Evolutionary conservation across 495 filamentous ascomycete genomes (phyloP), one percentile per base, ranked within the genome.

Genomic region (Aspergillus sclerotioniger): DNA sequence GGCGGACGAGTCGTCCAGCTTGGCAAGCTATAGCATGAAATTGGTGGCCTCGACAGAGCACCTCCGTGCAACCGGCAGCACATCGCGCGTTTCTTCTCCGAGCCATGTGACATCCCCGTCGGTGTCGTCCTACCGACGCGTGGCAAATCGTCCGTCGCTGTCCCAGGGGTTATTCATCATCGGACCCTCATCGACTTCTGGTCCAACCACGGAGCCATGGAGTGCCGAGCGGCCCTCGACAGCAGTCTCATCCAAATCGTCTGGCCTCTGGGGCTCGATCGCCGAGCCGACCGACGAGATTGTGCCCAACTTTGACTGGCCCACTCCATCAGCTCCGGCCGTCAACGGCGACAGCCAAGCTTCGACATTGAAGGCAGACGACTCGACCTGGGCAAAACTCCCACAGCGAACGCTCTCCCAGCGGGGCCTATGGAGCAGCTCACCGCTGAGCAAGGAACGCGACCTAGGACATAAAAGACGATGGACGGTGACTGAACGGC

Each of bases 21-120:
- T 76, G 31, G 79, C 83, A n/a, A 74, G 86, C 32, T 97, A 95
- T 65, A 87, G 90, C 41, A 76, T 97, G 53, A 87, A 85, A 64
- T 65, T 95, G 16, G 76, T 88, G 13, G 89, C 89, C 25, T 92
- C 87, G 29, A 87, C 84, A 1, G 92, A 96, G 19, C 92, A 97
- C 66, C 77, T 96, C 5, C 84, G 87, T 9, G 77, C 82, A 6
- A 76, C 80, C n/a, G 70, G 67, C 20, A 72, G 73, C 20, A 60
- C 65, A 16, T 67, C 69, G 0, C 17, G 28, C 10, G 62, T 71
- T 20, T 51, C 66, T 3, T 71, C 71, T 20, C 64, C 74, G 6
- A 67, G 32, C 60, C 57, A 66, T 53, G 28, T 65, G 50, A 17
- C 61, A 43, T 52, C 65, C 31, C 58, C 63, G 53, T 53, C 62